These are phyloP conservation scores for Adansonia gregorii DNA, from an alignment of 441 rosid genomes.

Conservation along the genomic window DNA sequence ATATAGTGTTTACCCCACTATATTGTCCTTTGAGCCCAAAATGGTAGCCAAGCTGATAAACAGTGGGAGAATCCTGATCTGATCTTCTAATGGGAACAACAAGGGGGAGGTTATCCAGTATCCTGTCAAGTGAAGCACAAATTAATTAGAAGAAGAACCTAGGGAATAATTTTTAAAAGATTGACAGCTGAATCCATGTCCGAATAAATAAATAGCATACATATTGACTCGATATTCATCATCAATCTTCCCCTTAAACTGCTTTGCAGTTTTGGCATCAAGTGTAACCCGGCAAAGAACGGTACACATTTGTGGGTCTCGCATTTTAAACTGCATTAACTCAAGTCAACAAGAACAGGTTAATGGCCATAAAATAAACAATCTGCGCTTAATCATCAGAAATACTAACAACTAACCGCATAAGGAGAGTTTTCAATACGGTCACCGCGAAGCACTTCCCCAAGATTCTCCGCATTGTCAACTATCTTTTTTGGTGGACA, in stretches of 20 bases:
- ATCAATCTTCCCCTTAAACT: constrained; percentile 65
- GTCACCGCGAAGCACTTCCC: constrained; percentile 76
- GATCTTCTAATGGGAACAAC: constrained; percentile 62
- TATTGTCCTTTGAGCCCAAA: constrained; percentile 74
- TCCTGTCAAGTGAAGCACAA: constrained; percentile 44
- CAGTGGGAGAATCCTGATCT: constrained; percentile 57
- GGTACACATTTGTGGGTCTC: constrained; percentile 65
- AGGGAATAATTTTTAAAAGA: background rate
- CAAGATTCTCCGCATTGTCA: constrained; percentile 72
- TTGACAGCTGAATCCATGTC: constrained; percentile 13
- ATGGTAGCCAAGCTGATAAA: constrained; percentile 72
- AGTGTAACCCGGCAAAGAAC: constrained; percentile 48
- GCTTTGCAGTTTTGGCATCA: constrained; percentile 56
- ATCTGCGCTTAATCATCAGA: background rate
- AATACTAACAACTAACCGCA: constrained; percentile 42
- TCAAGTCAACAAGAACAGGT: constrained; percentile 23
- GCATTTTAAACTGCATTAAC: constrained; percentile 60
- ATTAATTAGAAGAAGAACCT: constrained; percentile 25
- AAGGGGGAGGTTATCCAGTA: constrained; percentile 73
- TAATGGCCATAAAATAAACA: constrained; percentile 15
- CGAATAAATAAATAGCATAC: constrained; percentile 35
- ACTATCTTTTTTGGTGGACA: constrained; percentile 54
- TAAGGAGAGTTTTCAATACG: constrained; percentile 65
- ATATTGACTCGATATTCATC: constrained; percentile 75
- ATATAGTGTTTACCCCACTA: constrained; percentile 50